These are phyloP conservation scores for Zostera marina DNA, from an alignment of 116 monocot species.

Conservation along the genomic window DNA sequence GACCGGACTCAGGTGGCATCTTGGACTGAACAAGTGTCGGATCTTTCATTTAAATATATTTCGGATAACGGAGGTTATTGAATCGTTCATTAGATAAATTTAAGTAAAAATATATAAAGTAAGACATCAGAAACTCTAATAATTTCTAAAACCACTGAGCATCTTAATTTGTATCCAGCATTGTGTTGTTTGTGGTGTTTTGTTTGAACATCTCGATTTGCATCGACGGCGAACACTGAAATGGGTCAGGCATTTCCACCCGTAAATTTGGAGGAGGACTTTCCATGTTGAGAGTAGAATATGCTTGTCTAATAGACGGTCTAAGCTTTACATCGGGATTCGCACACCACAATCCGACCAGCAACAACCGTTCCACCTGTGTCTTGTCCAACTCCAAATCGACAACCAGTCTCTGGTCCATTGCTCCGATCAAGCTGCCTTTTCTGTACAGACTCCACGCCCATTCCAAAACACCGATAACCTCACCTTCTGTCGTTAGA, in stretches of 20 bases:
- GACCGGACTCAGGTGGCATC: no score
- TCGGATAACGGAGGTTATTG: no score
- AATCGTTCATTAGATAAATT: no score
- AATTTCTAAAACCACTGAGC: no score
- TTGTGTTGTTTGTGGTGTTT: no score
- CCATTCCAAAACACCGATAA: conserved; percentile 1
- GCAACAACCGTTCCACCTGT: conserved; percentile 22
- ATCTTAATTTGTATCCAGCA: no score
- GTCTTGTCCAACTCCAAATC: neutral
- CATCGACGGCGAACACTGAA: neutral
- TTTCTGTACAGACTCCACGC: neutral
- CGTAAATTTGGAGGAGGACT: neutral
- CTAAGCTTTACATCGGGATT: conserved; percentile 11
- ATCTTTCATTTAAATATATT: no score
- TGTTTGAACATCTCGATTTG: neutral
- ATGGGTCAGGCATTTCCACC: neutral
- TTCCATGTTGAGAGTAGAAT: conserved; percentile 19
- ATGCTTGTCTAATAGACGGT: conserved; percentile 20
- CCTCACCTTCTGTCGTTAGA: neutral
- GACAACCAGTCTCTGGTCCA: neutral
- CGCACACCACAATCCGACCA: conserved; percentile 36
- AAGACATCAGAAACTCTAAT: no score
- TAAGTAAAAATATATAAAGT: no score
- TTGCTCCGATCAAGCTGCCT: neutral
- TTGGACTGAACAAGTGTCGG: no score